Percentiles rank a stretch among this genome's conserved stretches.
Evolutionary conservation across 176 grass and related monocot species (phyloP).

Genomic region (Elaeis guineensis): DNA sequence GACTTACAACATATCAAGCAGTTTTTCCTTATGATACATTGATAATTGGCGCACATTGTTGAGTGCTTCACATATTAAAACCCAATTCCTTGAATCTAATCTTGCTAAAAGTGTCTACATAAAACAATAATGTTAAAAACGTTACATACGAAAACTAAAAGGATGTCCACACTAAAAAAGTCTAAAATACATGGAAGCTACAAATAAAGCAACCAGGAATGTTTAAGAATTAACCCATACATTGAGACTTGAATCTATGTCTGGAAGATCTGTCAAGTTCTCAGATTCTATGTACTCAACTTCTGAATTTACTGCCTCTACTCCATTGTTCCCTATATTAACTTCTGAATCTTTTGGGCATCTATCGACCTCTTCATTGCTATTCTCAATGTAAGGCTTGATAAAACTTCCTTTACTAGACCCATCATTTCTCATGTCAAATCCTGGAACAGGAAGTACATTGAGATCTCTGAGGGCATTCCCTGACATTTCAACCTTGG

Average conservation of each 20-base stretch:
- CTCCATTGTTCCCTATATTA: conserved; percentile 12
- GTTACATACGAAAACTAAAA: background rate
- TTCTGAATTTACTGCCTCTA: conserved; percentile 20
- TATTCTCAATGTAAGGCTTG: conserved; percentile 4
- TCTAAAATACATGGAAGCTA: background rate
- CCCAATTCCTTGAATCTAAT: conserved; percentile 92
- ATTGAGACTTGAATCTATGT: conserved; percentile 23
- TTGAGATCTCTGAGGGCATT: conserved; percentile 15
- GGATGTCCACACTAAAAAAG: background rate
- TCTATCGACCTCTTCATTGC: no score
- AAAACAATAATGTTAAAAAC: conserved; percentile 15
- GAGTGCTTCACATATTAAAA: conserved; percentile 82
- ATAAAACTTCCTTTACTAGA: conserved; percentile 3
- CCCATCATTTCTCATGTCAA: background rate
- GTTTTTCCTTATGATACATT: conserved; percentile 67
- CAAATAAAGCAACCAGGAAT: conserved; percentile 1
- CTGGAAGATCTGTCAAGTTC: conserved; percentile 20
- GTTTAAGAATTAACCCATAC: conserved; percentile 1
- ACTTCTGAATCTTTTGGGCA: background rate
- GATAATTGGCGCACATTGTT: conserved; percentile 90
- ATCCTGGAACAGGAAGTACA: conserved; percentile 3
- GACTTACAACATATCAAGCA: conserved; percentile 78
- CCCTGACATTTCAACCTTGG: conserved; percentile 6
- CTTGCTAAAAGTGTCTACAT: conserved; percentile 63
- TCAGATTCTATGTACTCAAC: conserved; percentile 33